Evolutionary conservation across 1,284 basidiomycete species (phyloP), one percentile per base, ranked within the genome.

Genomic region (Wallemia mellicola): DNA sequence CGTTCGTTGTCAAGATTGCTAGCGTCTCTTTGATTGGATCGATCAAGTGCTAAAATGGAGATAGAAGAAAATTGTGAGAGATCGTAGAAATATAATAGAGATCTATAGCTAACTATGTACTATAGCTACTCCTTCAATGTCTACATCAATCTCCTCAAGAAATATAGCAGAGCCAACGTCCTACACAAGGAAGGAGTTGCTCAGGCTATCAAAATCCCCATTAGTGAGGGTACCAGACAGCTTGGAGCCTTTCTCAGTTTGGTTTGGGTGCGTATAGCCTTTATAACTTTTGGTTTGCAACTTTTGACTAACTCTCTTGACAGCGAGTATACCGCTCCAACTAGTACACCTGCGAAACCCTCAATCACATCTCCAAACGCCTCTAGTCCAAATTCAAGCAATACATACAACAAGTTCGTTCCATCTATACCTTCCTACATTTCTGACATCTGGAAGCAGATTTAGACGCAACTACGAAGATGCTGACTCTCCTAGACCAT

Each of bases 241-340:
- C 63, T 86, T 88, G 85, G 84, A 84, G 58, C 71, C 77, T 54
- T 71, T 88, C 60, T 84, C 80, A 70, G 78, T 81, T 57, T 88
- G 86, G 86, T 88, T 86, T 71, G 86, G 86, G 84, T 87, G 69
- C 62, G 79, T 70, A 64, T n/a, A n/a, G n/a, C 63, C 69, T 61
- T 64, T 65, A n/a, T n/a, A 48, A n/a, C 14, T 48, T 48, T 48
- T n/a, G n/a, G n/a, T n/a, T n/a, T 48, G 38, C 28, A 30, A 17
- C 28, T 30, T 30, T 30, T 48, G 38, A 22, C 38, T 48, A 3
- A 48, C 19, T 30, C 38, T 15, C 9, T 48, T 48, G 38, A 48
- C 38, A 48, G 38, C 38, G 38, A 48, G 38, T 48, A 48, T 22
- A 48, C 38, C 9, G 38, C 38, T 15, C 38, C 38, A 22, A 11